A percentile compares a stretch with the other conserved stretches of the same genome.
Evolutionary conservation across 1,139 yeast genomes (phyloP).

Genomic region (Candida sojae): DNA sequence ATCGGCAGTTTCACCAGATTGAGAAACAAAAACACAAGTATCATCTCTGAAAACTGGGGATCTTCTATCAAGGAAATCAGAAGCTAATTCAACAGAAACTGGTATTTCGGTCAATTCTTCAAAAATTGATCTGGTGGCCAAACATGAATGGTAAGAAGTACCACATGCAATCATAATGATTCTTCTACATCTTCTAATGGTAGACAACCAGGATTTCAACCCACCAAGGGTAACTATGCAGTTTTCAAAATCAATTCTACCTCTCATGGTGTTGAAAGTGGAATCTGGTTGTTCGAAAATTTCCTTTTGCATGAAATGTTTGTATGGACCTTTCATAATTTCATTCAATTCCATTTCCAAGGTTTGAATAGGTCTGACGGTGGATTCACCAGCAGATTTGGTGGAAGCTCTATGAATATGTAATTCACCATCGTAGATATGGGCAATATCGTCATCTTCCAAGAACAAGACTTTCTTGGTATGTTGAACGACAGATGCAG

Average conservation of each 20-base stretch:
- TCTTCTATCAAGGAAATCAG: constrained; percentile 93
- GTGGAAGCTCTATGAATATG: constrained; percentile 92
- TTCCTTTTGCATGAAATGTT: constrained; percentile 98
- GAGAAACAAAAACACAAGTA: constrained; percentile 96
- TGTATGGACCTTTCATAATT: constrained; percentile 96
- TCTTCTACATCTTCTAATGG: constrained; percentile 93
- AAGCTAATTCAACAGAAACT: constrained; percentile 93
- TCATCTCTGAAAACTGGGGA: constrained; percentile 98
- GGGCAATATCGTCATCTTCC: constrained; percentile 99
- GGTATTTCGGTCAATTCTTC: constrained; percentile 98
- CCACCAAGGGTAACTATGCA: constrained; percentile 86
- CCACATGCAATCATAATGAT: constrained; percentile 99
- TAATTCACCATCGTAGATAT: constrained; percentile 95
- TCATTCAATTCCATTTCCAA: constrained; percentile 96
- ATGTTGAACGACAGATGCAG: constrained; percentile 96
- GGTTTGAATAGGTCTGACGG: constrained; percentile 94
- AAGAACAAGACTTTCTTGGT: constrained; percentile 94
- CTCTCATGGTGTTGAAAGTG: constrained; percentile 98
- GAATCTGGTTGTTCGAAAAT: constrained; percentile 99
- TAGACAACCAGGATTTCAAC: constrained; percentile 76
- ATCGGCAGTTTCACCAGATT: constrained; percentile 99
- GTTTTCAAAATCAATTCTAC: constrained; percentile 91
- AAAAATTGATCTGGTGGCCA: constrained; percentile 94
- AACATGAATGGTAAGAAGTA: constrained; percentile 96
- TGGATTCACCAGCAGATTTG: constrained; percentile 86